Evolutionary conservation across 352 stramenopile genomes (phyloP), one percentile per base, ranked within the genome.

Genomic region (Pythium dissotocum): DNA sequence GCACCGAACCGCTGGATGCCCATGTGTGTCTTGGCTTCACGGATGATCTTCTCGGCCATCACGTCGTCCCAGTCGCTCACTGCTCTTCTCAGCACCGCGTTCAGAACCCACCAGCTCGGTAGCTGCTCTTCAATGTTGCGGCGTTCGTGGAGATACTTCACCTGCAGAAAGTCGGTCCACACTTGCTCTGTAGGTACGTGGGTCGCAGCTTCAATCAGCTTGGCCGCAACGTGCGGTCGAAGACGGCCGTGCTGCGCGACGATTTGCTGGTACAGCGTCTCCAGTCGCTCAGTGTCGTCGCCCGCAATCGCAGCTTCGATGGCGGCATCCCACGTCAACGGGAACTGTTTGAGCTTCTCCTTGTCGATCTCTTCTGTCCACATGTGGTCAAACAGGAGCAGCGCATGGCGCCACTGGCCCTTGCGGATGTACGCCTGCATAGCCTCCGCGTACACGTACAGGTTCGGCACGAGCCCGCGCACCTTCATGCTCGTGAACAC

Each of bases 401-500:
- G 62, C 40, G 85, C 77, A 72, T 91, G 78, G 12, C 80, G 76
- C 85, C 82, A 91, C 63, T 91, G 78, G 55, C 70, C 78, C 61
- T 82, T 75, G 16, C 72, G 69, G 26, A 89, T 85, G 67, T 93
- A 93, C 24, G 85, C 83, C 58, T 79, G 75, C 77, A 93, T 76
- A 13, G 85, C 85, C 58, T 89, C 81, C 3, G 80, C 83, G 61
- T 93, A 90, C 18, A 91, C 83, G 62, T 89, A 78, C 21, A 91
- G 49, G 67, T 87, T 91, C 5, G 83, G 83, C 53, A 79, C 66
- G 68, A 93, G 65, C 1, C 83, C 85, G 28, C 82, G 73, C 55
- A 93, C 71, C 51, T 93, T 93, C 85, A 93, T 93, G 38, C 57
- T 63, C 38, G 81, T 89, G 48, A 93, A 93, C 36, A 90, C 70